Conservation (phyloP, 2,329 filamentous ascomycete species). For the Scedosporium aurantiacum region DNA sequence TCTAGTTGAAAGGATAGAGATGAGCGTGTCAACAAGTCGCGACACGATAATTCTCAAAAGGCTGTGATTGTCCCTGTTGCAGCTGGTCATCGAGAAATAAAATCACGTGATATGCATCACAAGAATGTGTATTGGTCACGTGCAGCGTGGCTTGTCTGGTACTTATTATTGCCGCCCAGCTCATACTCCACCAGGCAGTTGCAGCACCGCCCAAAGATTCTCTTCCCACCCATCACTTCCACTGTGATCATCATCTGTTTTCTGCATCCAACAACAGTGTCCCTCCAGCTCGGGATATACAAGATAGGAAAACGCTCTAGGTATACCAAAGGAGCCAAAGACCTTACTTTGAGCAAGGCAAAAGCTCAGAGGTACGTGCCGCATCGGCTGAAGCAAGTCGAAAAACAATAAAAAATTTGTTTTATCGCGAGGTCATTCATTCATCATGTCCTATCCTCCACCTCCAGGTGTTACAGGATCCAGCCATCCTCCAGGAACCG, state of each 20-base stretch:
- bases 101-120: not conserved
- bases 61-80: not conserved
- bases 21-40: not conserved
- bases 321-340: not conserved
- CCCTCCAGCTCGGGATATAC: not conserved
- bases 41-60: not conserved
- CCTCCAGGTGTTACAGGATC: constrained; percentile 60
- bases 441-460: constrained; percentile 78
- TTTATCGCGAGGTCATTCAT: constrained; percentile 23
- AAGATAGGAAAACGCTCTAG: not conserved
- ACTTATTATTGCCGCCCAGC: no score
- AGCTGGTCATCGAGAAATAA: not conserved
- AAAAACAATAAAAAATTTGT: constrained; percentile 2
- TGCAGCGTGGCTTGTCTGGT: not conserved
- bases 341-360: not conserved
- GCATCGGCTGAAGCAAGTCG: constrained; percentile 3
- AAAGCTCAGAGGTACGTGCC: constrained; percentile 6
- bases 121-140: not conserved
- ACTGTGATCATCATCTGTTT: not conserved
- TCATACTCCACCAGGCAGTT: no score
- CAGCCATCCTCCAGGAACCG: constrained; percentile 21
- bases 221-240: not conserved
- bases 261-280: not conserved
- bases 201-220: not conserved
- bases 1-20: not conserved